Base-by-base conservation (phyloP, 345 rosid species). In the Arabis hirsuta region DNA sequence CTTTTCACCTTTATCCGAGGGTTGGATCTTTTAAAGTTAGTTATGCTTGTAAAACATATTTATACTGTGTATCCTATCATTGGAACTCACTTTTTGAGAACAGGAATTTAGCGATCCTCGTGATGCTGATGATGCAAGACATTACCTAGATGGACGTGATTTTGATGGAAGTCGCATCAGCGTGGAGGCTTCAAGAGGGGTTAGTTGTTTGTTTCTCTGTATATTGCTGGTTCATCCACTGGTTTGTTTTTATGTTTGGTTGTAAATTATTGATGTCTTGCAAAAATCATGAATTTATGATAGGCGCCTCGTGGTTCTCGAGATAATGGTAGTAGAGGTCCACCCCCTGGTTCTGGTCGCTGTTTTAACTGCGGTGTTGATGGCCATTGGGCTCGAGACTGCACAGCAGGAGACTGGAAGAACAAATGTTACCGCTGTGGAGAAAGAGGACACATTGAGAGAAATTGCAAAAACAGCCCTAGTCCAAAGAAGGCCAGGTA, bases 341-440 rank as follows among this genome's bases (percentile, higher is more conserved):
- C 97, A 50, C 97, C 97, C 73, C 97, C 98, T 65, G 97, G 97
- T 31, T 85, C 96, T 48, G 97, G 98, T 26, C 92, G 98, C 38
- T 94, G 98, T 73, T 94, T 94, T 55, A 94, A 91, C 9, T 94
- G 98, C 69, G 98, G 98, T 45, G 84, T 91, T 61, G 98, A 94
- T 84, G 98, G 98, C 13, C 98, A 94, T 24, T 89, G 97, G 98
- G 97, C 97, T 60, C 80, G 97, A 48, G 98, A 94, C 80, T 91
- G 97, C 84, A 94, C 88, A 59, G 95, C 96, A 59, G 98, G 98
- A 29, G 98, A 92, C 78, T 90, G 98, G 96, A 92, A 92, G 79
- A 94, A 91, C 72, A 91, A 89, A 75, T 94, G 98, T 71, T 94
- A 91, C 62, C 94, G 97, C 52, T 94, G 98, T 81, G 98, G 97